Evolutionary conservation across 73 alveolate genomes (phyloP).

Genomic region (Paramecium bursaria): DNA sequence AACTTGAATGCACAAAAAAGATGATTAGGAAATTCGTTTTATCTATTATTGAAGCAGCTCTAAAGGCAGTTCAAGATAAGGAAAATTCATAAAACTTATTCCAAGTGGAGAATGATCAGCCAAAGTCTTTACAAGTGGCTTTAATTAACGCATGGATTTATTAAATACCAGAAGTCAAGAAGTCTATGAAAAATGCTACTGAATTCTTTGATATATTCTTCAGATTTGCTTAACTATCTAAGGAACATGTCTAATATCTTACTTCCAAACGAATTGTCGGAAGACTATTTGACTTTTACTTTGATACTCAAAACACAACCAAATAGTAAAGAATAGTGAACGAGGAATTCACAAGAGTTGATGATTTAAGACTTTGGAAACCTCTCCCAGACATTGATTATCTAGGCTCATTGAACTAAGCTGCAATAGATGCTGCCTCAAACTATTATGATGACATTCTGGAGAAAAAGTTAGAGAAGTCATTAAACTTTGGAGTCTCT

Average conservation of each 20-base stretch:
- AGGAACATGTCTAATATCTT: slow-evolving; percentile 22
- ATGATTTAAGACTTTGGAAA: slow-evolving; percentile 2
- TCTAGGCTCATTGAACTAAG: neutral
- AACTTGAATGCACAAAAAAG: slow-evolving; percentile 47
- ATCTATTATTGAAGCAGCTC: neutral
- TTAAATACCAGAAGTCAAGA: slow-evolving; percentile 11
- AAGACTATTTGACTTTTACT: neutral
- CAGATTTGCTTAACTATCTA: slow-evolving; percentile 3
- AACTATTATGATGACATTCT: slow-evolving; percentile 52
- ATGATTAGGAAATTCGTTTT: slow-evolving; percentile 36
- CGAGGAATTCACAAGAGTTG: neutral
- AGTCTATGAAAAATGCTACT: slow-evolving; percentile 29
- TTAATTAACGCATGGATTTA: slow-evolving; percentile 1
- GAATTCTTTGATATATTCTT: slow-evolving; percentile 50
- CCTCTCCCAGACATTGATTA: neutral
- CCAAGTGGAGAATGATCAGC: neutral
- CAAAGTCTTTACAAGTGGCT: slow-evolving; percentile 20
- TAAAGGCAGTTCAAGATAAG: neutral
- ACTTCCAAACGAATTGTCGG: slow-evolving; percentile 23
- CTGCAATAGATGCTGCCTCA: slow-evolving; percentile 29
- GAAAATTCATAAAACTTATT: neutral
- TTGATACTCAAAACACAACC: neutral
- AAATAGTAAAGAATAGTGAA: neutral
- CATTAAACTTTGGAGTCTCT: slow-evolving; percentile 39
- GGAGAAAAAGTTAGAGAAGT: slow-evolving; percentile 46